Conservation (phyloP, 331 rosid species). For the Acacia pycnantha region DNA sequence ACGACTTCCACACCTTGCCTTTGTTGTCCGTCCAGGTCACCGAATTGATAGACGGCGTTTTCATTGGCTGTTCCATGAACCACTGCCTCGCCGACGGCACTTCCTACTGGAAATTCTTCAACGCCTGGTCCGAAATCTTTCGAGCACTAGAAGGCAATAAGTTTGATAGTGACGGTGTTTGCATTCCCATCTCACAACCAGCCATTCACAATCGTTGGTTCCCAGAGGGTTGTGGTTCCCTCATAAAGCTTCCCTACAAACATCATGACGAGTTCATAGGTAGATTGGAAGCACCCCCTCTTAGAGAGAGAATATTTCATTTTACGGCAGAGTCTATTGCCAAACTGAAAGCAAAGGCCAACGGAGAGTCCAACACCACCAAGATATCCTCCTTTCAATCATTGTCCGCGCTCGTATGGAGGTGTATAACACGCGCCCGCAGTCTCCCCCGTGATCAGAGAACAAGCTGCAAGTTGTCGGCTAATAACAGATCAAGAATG, state of each 20-base stretch:
- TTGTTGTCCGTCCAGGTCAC: no score
- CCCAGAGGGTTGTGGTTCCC: slow-evolving; percentile 45
- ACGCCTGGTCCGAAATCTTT: no score
- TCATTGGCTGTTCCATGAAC: no score
- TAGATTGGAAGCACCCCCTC: slow-evolving; percentile 41
- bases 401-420: slow-evolving; percentile 69
- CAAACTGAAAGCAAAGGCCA: slow-evolving; percentile 60
- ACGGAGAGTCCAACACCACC: slow-evolving; percentile 38
- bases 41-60: no score
- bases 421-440: slow-evolving; percentile 49
- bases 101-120: no score
- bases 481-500: slow-evolving; percentile 46
- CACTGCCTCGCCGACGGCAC: no score
- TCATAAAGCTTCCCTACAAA: slow-evolving; percentile 59
- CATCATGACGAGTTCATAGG: slow-evolving; percentile 44
- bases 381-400: slow-evolving; percentile 64
- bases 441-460: background rate
- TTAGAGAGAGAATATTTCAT: slow-evolving; percentile 61
- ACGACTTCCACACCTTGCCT: no score
- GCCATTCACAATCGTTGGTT: slow-evolving; percentile 45
- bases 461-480: slow-evolving; percentile 41
- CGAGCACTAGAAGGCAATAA: no score
- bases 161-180: no score
- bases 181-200: no score
- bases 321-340: slow-evolving; percentile 55